Conservation (phyloP, 2,329 filamentous ascomycete genomes). For the Fusarium cyanostomum region DNA sequence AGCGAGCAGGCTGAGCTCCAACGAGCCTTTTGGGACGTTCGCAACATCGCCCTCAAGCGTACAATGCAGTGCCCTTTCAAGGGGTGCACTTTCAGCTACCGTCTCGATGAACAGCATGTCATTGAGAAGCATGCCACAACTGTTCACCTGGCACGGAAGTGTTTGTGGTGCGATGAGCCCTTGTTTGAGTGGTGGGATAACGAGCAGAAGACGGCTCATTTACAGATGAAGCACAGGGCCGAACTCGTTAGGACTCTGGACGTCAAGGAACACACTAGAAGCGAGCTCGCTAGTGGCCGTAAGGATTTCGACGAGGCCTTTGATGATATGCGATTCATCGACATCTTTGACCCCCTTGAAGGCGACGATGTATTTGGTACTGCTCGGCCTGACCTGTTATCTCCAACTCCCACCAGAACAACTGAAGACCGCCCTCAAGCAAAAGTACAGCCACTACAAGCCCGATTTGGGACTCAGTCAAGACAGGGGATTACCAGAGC, state of each 20-base stretch:
- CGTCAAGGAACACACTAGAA: background rate
- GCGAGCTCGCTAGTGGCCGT: background rate
- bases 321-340: background rate
- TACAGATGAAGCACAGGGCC: slow-evolving; percentile 43
- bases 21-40: background rate
- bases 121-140: slow-evolving; percentile 50
- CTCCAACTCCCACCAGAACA: too few species aligned
- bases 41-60: slow-evolving; percentile 39
- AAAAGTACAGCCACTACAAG: background rate
- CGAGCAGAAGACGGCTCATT: slow-evolving; percentile 42
- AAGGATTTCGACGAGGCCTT: background rate
- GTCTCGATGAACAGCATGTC: slow-evolving; percentile 39
- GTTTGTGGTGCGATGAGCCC: slow-evolving; percentile 49
- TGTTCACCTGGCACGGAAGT: slow-evolving; percentile 48
- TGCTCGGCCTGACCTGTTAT: too few species aligned
- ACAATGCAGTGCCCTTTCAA: slow-evolving; percentile 51
- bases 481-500: background rate
- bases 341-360: too few species aligned
- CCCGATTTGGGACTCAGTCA: background rate
- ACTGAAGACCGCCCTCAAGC: background rate
- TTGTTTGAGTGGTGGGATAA: slow-evolving; percentile 45
- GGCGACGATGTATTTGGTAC: too few species aligned
- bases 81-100: slow-evolving; percentile 50
- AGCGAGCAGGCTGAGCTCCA: slow-evolving; percentile 53
- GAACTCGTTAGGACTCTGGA: slow-evolving; percentile 29